These are phyloP conservation scores for Nicotiana rustica DNA, from an alignment of 305 asterid species.

Conservation along the genomic window DNA sequence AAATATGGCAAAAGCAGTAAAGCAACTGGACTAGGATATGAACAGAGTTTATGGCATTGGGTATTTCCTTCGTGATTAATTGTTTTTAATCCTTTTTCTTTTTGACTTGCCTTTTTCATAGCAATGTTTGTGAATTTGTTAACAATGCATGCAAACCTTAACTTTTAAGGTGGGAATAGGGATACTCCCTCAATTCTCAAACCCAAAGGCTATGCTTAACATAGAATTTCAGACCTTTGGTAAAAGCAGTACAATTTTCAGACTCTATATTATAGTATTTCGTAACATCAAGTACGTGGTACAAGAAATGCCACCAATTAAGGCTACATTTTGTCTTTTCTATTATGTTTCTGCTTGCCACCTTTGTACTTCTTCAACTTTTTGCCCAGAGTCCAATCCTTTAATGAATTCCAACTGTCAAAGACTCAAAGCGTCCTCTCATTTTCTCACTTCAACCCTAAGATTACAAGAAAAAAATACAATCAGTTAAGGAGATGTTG, in stretches of 20 bases:
- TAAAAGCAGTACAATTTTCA: constrained; percentile 30
- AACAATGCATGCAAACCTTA: constrained; percentile 21
- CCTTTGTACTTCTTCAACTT: constrained; percentile 24
- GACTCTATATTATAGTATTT: constrained; percentile 27
- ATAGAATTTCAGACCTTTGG: background rate
- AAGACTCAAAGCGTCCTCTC: background rate
- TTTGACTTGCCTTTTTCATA: background rate
- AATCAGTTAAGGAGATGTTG: background rate
- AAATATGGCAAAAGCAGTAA: too few relatives aligned
- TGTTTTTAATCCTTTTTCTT: too few relatives aligned
- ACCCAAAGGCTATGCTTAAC: background rate
- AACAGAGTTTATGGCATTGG: too few relatives aligned
- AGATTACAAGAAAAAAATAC: background rate
- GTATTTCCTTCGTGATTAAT: too few relatives aligned
- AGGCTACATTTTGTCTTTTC: background rate
- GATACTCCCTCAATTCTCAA: background rate
- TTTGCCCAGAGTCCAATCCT: background rate
- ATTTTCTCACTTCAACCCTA: constrained; percentile 16
- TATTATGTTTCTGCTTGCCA: background rate
- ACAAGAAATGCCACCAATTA: background rate
- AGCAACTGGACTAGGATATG: too few relatives aligned
- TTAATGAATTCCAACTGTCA: constrained; percentile 24
- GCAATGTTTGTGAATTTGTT: background rate
- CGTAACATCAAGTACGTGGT: constrained; percentile 19
- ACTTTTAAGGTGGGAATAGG: constrained; percentile 8